These are phyloP conservation scores for Ramaria sp. DNA, from an alignment of 768 basidiomycete genomes.

Conservation along the genomic window DNA sequence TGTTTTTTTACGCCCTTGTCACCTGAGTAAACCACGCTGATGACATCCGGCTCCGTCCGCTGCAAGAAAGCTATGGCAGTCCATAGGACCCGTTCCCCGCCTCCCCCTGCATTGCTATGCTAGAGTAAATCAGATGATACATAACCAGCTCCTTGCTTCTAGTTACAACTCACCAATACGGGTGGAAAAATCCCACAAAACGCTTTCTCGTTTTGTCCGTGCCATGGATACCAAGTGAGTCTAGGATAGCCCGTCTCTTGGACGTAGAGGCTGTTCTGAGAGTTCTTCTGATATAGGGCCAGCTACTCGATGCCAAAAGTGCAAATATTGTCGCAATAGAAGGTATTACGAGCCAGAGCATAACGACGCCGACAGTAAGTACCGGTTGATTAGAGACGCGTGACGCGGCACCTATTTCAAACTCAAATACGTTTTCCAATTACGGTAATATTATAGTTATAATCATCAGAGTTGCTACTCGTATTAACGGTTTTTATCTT, in stretches of 20 bases:
- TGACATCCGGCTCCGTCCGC: slow-evolving; percentile 45
- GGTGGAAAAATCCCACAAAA: slow-evolving; percentile 86
- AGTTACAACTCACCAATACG: slow-evolving; percentile 62
- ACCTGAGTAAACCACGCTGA: slow-evolving; percentile 83
- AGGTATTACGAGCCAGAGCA: not conserved
- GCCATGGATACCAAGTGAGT: not conserved
- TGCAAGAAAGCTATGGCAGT: slow-evolving; percentile 76
- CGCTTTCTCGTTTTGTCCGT: not conserved
- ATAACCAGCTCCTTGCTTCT: slow-evolving; percentile 24
- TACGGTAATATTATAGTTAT: too few relatives aligned
- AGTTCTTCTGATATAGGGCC: not conserved
- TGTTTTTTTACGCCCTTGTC: slow-evolving; percentile 74
- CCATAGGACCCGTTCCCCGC: slow-evolving; percentile 95
- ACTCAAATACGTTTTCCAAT: too few relatives aligned
- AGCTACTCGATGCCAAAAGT: not conserved
- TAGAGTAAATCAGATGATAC: not conserved
- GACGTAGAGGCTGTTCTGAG: not conserved
- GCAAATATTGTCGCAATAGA: not conserved
- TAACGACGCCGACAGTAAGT: not conserved
- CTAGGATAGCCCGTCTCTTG: not conserved
- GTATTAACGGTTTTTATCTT: too few relatives aligned
- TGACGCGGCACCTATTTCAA: too few relatives aligned
- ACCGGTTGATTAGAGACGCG: not conserved
- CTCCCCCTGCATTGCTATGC: slow-evolving; percentile 86
- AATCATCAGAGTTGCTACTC: too few relatives aligned